These are phyloP conservation scores for Phytophthora pinifolia DNA, from an alignment of 352 stramenopile genomes.

Conservation along the genomic window DNA sequence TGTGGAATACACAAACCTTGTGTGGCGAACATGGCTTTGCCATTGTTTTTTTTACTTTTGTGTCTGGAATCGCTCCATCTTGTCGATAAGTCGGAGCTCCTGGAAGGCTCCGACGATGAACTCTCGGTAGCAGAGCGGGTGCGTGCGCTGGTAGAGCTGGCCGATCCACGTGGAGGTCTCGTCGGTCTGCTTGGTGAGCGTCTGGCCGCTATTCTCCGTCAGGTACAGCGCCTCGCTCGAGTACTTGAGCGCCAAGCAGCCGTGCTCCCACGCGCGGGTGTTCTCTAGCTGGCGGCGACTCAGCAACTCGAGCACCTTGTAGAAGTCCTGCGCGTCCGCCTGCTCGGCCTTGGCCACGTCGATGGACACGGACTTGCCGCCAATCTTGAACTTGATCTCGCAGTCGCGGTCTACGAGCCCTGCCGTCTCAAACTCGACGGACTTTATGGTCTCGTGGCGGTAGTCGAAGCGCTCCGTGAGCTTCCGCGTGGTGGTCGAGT, in stretches of 20 bases:
- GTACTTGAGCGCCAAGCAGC: slow-evolving; percentile 42
- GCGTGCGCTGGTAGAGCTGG: slow-evolving; percentile 44
- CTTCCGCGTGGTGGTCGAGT: slow-evolving; percentile 54
- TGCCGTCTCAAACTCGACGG: slow-evolving; percentile 52
- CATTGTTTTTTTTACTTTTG: no score
- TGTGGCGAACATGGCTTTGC: slow-evolving; percentile 2
- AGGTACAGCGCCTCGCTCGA: slow-evolving; percentile 43
- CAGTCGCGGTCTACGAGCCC: slow-evolving; percentile 53
- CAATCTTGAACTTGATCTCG: slow-evolving; percentile 62
- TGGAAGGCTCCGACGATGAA: slow-evolving; percentile 47
- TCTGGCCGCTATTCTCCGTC: slow-evolving; percentile 43
- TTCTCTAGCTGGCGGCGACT: slow-evolving; percentile 43
- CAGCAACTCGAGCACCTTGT: slow-evolving; percentile 59
- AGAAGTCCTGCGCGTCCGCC: slow-evolving; percentile 34
- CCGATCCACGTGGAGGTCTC: slow-evolving; percentile 50
- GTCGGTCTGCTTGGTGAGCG: slow-evolving; percentile 43
- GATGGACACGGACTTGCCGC: slow-evolving; percentile 42
- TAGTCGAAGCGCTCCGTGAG: slow-evolving; percentile 50
- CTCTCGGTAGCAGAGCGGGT: slow-evolving; percentile 55
- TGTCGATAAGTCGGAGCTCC: slow-evolving; percentile 34
- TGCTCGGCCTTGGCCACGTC: slow-evolving; percentile 52
- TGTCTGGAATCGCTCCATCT: slow-evolving; percentile 36
- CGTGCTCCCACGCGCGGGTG: slow-evolving; percentile 46
- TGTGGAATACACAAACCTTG: not conserved
- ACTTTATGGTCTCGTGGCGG: slow-evolving; percentile 28